A percentile compares a stretch with the other conserved stretches of the same genome.
Conservation (phyloP, 495 filamentous ascomycete genomes). For the Daldinia loculata region DNA sequence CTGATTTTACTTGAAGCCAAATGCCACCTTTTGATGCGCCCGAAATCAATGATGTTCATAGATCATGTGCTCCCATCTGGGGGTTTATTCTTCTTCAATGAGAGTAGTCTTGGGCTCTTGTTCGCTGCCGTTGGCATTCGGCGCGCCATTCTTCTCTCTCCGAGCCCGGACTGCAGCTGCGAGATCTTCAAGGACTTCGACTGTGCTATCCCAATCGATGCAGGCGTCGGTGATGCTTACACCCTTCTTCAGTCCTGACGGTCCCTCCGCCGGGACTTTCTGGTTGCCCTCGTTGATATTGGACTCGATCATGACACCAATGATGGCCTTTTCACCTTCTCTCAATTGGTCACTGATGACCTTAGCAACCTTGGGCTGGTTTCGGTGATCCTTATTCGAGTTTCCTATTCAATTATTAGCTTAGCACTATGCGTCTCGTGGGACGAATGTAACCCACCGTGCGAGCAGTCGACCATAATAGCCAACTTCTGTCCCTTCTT, state of each 20-base stretch:
- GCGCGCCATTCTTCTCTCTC: constrained; percentile 57
- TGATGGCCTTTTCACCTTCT: constrained; percentile 84
- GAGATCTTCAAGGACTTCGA: constrained; percentile 83
- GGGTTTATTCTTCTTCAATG: constrained; percentile 55
- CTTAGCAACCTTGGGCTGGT: constrained; percentile 92
- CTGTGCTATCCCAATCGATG: constrained; percentile 91
- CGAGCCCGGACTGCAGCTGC: constrained; percentile 84
- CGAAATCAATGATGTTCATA: not conserved
- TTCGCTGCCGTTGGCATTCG: constrained; percentile 36
- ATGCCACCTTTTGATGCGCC: not conserved
- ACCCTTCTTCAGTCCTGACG: constrained; percentile 81
- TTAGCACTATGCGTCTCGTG: not conserved
- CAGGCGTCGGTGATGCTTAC: constrained; percentile 98
- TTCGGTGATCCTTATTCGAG: constrained; percentile 78
- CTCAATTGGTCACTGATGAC: constrained; percentile 84
- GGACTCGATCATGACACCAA: constrained; percentile 98
- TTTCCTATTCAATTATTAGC: constrained; percentile 60
- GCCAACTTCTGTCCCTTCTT: constrained; percentile 89
- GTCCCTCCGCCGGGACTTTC: constrained; percentile 88
- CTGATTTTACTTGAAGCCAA: not conserved
- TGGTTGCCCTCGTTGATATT: constrained; percentile 97
- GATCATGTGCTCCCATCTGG: not conserved
- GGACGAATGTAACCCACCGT: constrained; percentile 64
- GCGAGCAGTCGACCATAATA: constrained; percentile 98
- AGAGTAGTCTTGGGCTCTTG: constrained; percentile 48